Base-by-base conservation (phyloP, 1,284 basidiomycete species). In the Ustilago xerochloae region DNA sequence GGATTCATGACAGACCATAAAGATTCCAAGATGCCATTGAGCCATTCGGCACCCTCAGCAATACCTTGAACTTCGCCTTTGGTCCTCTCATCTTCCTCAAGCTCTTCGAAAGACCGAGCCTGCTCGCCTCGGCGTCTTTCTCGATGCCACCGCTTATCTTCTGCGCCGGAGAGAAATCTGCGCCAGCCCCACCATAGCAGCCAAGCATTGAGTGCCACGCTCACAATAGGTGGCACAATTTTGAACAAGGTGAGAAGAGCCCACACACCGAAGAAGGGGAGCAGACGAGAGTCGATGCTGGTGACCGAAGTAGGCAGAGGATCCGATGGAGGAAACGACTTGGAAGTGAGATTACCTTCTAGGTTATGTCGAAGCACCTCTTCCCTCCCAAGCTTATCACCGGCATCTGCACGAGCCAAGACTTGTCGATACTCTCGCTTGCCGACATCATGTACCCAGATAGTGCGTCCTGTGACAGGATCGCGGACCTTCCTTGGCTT, bases 1-100 rank as follows among this genome's bases (percentile, higher is more conserved):
- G 65, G 54, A 47, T 79, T 71, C 54, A 77, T 75, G n/a, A 68
- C 67, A 6, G 58, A 46, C 77, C 77, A 79, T 12, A 79, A 33
- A 22, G 45, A 47, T 33, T 67, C 56, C 16, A 79, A 38, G 29
- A 79, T 60, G 22, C 57, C 57, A 38, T 79, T 79, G 49, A 79
- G 57, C 77, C 77, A 79, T 35, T 79, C 77, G 0, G 75, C 77
- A 13, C 75, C 62, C 38, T 77, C 77, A 4, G 56, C 53, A 29
- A 66, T 50, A 6, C 68, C 57, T 48, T 52, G 57, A 12, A 15
- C 26, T 18, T 46, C 15, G 13, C 24, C 55, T 8, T 60, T 22
- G 5, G 32, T 18, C 16, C 35, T 20, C n/a, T 59, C 43, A 12
- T 63, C 30, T 3, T 53, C 41, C 24, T 60, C 52, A 3, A 56